Base-by-base conservation (phyloP, 352 stramenopile species). In the Pythium plurisporium region DNA sequence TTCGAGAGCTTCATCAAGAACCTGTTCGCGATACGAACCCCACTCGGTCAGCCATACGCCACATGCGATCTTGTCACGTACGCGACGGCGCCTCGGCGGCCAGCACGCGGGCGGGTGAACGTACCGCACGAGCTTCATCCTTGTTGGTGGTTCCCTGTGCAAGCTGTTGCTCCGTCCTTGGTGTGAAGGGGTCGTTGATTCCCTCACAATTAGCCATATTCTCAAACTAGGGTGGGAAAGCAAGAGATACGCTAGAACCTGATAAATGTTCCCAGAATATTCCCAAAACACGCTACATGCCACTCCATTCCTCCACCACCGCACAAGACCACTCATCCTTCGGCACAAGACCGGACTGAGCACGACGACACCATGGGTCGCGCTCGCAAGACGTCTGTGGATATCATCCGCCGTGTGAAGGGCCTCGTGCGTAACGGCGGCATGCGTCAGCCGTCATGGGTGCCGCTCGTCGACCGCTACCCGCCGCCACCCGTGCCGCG, bases 1-100 rank as follows among this genome's bases (percentile, higher is more conserved):
- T 98, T 97, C 55, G 96, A 98, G 45, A 99, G 82, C 73, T 99
- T 99, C 94, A 98, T 98, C 68, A 98, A 89, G 77, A 98, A 98
- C 58, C 94, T 94, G 50, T 48, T 20, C 15, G n/a, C 42, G 26
- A 49, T 19, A 40, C 38, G 12, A 44, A 44, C 38, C 11, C 7
- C 10, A 26, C 1, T 7, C 23, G 12, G 38, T 25, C n/a, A 44
- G 38, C 7, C 7, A 0, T n/a, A n/a, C n/a, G n/a, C n/a, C n/a
- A n/a, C n/a, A n/a, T n/a, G n/a, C n/a, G n/a, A n/a, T n/a, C n/a
- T n/a, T n/a, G n/a, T n/a, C n/a, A n/a, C n/a, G n/a, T n/a, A n/a
- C n/a, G n/a, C n/a, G n/a, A n/a, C 34, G 15, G 34, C 34, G 19
- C 22, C 11, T 30, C 19, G 3, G 5, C 34, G 17, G 20, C 34